A percentile compares a stretch with the other conserved stretches of the same genome.
Conservation (phyloP, 306 rosid species). For the Geum urbanum region DNA sequence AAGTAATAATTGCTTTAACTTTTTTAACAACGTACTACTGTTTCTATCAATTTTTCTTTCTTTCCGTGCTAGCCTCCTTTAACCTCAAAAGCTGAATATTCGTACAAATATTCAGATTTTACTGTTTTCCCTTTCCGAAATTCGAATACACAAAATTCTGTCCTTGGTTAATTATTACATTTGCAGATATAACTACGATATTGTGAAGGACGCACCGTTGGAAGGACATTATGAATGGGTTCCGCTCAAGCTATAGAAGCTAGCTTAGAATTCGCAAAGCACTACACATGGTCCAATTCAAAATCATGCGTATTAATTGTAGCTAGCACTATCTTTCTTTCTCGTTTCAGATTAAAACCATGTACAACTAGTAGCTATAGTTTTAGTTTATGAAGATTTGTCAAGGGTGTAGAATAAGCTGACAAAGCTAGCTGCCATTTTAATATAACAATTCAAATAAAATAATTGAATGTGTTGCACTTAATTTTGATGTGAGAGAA, state of each 20-base stretch:
- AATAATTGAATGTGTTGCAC: too few relatives aligned
- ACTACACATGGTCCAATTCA: background rate
- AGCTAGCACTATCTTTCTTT: background rate
- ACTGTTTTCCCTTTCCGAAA: too few relatives aligned
- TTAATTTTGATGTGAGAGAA: too few relatives aligned
- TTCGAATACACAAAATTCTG: too few relatives aligned
- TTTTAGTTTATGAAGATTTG: background rate
- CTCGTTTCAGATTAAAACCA: background rate
- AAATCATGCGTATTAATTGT: slow-evolving; percentile 9
- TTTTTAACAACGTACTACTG: background rate
- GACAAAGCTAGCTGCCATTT: background rate
- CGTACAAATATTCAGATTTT: too few relatives aligned
- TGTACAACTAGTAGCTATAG: background rate
- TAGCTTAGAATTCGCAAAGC: too few relatives aligned
- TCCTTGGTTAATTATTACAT: too few relatives aligned
- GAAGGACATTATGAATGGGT: slow-evolving; percentile 95
- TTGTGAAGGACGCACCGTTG: slow-evolving; percentile 62
- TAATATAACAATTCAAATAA: too few relatives aligned
- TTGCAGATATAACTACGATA: slow-evolving; percentile 79
- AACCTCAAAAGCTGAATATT: background rate
- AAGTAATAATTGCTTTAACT: slow-evolving; percentile 32
- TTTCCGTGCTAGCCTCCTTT: background rate
- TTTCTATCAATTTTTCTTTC: background rate
- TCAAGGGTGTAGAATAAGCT: background rate
- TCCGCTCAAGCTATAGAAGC: slow-evolving; percentile 48